These are phyloP conservation scores for Xylaria sp. DNA, from an alignment of 2,329 filamentous ascomycete species.

Conservation along the genomic window DNA sequence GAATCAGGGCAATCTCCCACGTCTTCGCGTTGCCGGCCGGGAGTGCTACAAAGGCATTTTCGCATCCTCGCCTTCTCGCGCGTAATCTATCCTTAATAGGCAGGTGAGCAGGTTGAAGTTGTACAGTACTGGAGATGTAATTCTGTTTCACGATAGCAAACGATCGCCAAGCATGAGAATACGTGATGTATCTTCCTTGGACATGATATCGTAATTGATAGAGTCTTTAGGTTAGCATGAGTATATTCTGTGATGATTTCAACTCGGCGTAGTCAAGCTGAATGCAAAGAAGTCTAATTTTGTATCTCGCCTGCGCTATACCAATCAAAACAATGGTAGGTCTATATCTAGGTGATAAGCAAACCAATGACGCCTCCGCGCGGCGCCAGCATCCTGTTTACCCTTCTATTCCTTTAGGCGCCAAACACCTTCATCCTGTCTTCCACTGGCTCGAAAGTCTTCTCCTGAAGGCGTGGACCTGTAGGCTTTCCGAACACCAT, in stretches of 20 bases:
- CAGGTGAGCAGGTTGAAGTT: background rate
- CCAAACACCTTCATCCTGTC: conserved; percentile 26
- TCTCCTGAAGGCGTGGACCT: conserved; percentile 11
- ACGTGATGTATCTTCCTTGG: background rate
- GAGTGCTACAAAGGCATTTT: background rate
- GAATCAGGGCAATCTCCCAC: background rate
- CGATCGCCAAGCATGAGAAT: background rate
- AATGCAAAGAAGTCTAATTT: background rate
- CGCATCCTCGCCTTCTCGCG: background rate
- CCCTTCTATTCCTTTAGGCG: background rate
- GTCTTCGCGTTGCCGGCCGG: background rate
- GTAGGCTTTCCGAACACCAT: conserved; percentile 33
- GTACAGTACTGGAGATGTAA: background rate
- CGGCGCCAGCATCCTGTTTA: background rate
- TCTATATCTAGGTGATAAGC: background rate
- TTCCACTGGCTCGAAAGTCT: conserved; percentile 27
- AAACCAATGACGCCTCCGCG: background rate
- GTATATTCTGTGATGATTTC: background rate
- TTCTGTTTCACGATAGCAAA: background rate
- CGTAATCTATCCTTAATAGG: background rate
- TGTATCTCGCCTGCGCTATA: background rate
- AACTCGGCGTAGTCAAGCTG: background rate
- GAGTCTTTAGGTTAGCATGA: background rate
- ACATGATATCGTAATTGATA: background rate
- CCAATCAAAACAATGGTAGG: background rate